A percentile compares a stretch with the other conserved stretches of the same genome.
Evolutionary conservation across 1,284 basidiomycete genomes (phyloP).

Genomic region (Xerocomus nothofagi): DNA sequence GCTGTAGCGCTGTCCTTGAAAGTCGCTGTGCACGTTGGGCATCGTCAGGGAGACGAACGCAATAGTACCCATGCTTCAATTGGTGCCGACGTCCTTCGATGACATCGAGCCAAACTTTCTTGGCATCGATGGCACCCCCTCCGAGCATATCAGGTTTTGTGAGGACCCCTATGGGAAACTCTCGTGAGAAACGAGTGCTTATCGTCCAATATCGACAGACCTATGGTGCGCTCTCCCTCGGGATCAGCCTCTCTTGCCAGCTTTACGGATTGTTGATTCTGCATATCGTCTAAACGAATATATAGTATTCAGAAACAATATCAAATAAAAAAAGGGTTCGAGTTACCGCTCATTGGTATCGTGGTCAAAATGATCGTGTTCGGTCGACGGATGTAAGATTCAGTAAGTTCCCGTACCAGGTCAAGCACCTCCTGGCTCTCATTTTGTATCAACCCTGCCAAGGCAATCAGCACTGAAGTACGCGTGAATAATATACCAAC

Average conservation of each 20-base stretch:
- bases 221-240: constrained; percentile 56
- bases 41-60: constrained; percentile 66
- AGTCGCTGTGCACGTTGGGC: constrained; percentile 45
- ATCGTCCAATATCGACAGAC: constrained; percentile 30
- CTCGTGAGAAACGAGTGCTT: neutral
- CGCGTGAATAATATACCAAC: constrained; percentile 25
- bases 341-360: constrained; percentile 59
- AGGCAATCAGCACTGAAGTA: constrained; percentile 3
- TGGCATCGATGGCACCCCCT: constrained; percentile 44
- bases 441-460: constrained; percentile 56
- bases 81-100: constrained; percentile 46
- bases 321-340: neutral
- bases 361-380: constrained; percentile 60
- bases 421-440: constrained; percentile 43
- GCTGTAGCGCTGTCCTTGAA: constrained; percentile 40
- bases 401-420: constrained; percentile 48
- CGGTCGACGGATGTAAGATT: constrained; percentile 42
- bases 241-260: constrained; percentile 56
- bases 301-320: neutral
- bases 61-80: constrained; percentile 63
- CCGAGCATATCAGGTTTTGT: constrained; percentile 63
- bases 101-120: constrained; percentile 49
- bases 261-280: constrained; percentile 58
- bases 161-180: constrained; percentile 47
- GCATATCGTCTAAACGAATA: constrained; percentile 53